phyloP scores from a whole-genome alignment of 768 basidiomycete species.

The Lactarius sp. region DNA sequence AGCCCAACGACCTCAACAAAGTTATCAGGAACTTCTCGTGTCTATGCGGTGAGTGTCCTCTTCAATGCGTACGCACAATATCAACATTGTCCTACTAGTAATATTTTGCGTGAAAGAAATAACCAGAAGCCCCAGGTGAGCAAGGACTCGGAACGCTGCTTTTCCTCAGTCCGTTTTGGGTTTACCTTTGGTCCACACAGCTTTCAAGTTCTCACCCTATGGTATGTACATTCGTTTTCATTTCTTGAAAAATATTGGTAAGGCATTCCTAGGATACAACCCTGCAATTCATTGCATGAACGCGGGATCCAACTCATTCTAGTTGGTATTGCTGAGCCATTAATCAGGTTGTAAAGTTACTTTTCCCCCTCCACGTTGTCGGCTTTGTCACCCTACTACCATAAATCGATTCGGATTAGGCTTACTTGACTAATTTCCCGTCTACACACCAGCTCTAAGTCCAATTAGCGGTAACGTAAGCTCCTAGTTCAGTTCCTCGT shows the following conservation, averaged over 20 bases:
- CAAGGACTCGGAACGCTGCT: not conserved
- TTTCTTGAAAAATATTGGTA: not conserved
- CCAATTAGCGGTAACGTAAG: too few species aligned
- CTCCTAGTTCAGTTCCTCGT: too few species aligned
- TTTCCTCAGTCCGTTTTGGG: not conserved
- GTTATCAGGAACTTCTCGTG: slow-evolving; percentile 58
- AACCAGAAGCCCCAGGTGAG: slow-evolving; percentile 60
- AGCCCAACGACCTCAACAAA: slow-evolving; percentile 51
- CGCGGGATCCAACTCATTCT: not conserved
- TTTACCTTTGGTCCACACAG: slow-evolving; percentile 18
- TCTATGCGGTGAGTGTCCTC: slow-evolving; percentile 44
- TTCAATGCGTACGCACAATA: not conserved
- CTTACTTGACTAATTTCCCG: too few species aligned
- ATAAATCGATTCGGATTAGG: too few species aligned
- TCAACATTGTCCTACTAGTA: slow-evolving; percentile 32
- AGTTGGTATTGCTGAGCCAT: not conserved
- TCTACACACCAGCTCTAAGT: too few species aligned
- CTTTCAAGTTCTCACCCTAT: slow-evolving; percentile 73
- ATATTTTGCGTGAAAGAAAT: slow-evolving; percentile 54
- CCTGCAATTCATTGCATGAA: slow-evolving; percentile 32
- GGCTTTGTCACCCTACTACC: too few species aligned
- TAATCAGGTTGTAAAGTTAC: not conserved
- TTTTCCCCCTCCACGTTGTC: too few species aligned
- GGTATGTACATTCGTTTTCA: slow-evolving; percentile 32
- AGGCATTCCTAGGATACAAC: slow-evolving; percentile 30